Evolutionary conservation across 2,329 filamentous ascomycete genomes (phyloP).

Genomic region (Plectosphaerella cucumerina): DNA sequence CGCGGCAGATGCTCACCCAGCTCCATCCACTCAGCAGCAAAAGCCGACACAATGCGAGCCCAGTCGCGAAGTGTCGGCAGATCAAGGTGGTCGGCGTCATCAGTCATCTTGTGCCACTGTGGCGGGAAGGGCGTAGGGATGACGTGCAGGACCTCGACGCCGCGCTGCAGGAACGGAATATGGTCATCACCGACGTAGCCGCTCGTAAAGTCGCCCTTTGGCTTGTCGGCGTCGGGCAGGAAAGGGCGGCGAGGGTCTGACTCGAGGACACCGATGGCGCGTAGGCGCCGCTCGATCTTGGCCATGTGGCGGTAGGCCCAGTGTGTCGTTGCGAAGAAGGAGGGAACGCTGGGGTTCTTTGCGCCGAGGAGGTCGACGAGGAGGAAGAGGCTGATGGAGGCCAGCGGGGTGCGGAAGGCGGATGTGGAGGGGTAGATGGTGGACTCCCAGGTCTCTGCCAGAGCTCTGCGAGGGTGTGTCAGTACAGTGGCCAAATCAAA

Average conservation of each 20-base stretch:
- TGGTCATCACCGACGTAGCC: conserved; percentile 66
- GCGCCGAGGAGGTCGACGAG: conserved; percentile 86
- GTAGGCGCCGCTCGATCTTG: conserved; percentile 67
- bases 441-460: conserved; percentile 78
- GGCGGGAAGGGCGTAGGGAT: conserved; percentile 67
- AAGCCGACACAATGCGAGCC: conserved; percentile 68
- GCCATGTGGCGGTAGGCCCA: conserved; percentile 86
- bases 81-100: conserved; percentile 72
- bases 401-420: conserved; percentile 69
- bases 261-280: conserved; percentile 62
- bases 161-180: conserved; percentile 69
- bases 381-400: conserved; percentile 81
- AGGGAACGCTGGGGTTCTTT: conserved; percentile 66
- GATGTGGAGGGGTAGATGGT: conserved; percentile 66
- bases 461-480: conserved; percentile 39
- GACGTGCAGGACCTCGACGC: conserved; percentile 72
- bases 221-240: conserved; percentile 51
- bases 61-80: conserved; percentile 70
- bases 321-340: conserved; percentile 85
- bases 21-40: conserved; percentile 77
- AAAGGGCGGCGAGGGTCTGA: conserved; percentile 50
- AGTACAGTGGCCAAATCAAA: not conserved
- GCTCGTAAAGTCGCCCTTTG: conserved; percentile 23
- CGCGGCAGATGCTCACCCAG: conserved; percentile 39
- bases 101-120: conserved; percentile 69